Evolutionary conservation across 164 flowering plant genomes (phyloP), one percentile per base, ranked within the genome.

Genomic region (Annona squamosa): DNA sequence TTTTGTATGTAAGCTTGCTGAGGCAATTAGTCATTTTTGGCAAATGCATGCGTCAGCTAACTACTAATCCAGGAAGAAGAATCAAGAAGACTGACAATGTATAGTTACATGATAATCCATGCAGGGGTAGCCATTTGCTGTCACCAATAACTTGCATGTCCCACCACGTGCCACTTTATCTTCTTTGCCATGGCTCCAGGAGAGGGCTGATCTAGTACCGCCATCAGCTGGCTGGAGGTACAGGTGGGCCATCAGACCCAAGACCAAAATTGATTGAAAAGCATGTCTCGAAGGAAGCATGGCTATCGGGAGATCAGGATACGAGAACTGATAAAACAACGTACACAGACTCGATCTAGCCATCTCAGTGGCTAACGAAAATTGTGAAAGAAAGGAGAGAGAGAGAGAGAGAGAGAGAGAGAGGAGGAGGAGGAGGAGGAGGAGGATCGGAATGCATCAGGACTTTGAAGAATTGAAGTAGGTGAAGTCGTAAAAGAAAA

Each of bases 81-180:
- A 6, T 6, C 4, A n/a, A 5, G 1, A 2, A 17, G 3, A 9
- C 19, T 17, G 1, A 12, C 37, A 26, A 4, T 62, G 3, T 26
- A 4, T 12, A 6, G 19, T 77, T 79, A 90, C 97, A 56, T 90
- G 77, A 73, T 81, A 79, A 65, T 92, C 97, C 72, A 84, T 85
- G 82, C 97, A 91, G 63, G 86, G 84, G 83, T 89, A 91, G 46
- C 94, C 94, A 68, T 84, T 82, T 1, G 73, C 47, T 13, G 46
- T 19, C 6, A 89, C 89, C 0, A 87, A 73, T 19, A 86, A 48
- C 12, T 83, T 85, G 77, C 95, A 90, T 44, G 86, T 26, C 13
- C 82, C 79, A 0, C 57, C 52, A 5, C 45, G 37, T 16, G 63
- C 2, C 56, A 73, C 45, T 37, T 18, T 44, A 7, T 3, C 13